Evolutionary conservation across 176 grass and related monocot genomes (phyloP), one percentile per base, ranked within the genome.

Genomic region (Olyra latifolia): DNA sequence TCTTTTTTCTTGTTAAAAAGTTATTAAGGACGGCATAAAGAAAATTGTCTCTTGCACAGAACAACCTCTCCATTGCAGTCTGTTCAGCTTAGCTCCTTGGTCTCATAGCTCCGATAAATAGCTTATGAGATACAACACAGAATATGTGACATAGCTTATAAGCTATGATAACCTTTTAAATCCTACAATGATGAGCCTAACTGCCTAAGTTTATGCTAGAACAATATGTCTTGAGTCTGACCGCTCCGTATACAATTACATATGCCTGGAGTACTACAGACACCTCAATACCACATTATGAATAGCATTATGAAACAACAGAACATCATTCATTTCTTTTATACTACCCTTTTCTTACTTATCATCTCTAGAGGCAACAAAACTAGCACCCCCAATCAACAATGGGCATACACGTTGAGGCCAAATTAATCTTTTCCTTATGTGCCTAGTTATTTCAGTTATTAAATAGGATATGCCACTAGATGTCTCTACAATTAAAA

Each of bases 21-120:
- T 10, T 55, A 43, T 29, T 35, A 69, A 28, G 12, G 10, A 11
- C 28, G 60, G 8, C 45, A 81, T 32, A 27, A 50, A 63, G 38
- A 13, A 64, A 82, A 82, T 48, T 28, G 57, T 13, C 15, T 70
- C 58, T 27, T 74, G 20, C 19, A 71, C 9, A 69, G 16, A 62
- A 77, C 65, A 46, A 58, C 7, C 44, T 14, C 2, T 32, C 40
- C 53, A 69, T 75, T 52, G 40, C 7, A 62, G 7, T 66, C 6
- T 1, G 16, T n/a, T 71, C 50, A 4, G 59, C 38, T 57, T 71
- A 74, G 56, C 55, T 72, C 45, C 43, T 62, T 32, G 13, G 24
- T 42, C 55, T 32, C 23, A 17, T 41, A 63, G 22, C 8, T 67
- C 16, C 5, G 11, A 62, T 76, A 76, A 28, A 16, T 53, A 48